Conservation (phyloP, 2,329 filamentous ascomycete genomes). For the Colletotrichum sublineola region DNA sequence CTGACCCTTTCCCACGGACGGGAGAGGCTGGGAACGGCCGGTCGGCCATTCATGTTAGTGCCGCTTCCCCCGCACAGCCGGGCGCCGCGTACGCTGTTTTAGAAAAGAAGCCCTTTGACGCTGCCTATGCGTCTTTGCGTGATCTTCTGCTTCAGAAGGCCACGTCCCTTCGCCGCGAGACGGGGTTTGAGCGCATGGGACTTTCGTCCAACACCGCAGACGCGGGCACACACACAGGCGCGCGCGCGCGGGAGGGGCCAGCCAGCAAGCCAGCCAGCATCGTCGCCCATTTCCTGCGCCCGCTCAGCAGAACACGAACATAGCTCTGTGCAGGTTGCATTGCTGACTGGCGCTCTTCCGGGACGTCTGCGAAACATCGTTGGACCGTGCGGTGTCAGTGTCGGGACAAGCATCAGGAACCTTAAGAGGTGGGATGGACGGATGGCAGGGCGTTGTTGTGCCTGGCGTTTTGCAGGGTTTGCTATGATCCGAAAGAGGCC, state of each 20-base stretch:
- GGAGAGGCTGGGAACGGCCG: not conserved
- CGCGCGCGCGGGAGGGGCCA: too few relatives aligned
- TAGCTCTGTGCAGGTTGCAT: conserved; percentile 10
- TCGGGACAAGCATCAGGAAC: not conserved
- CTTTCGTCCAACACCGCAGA: not conserved
- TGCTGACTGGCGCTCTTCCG: conserved; percentile 26
- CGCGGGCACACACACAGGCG: not conserved
- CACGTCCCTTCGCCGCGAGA: not conserved
- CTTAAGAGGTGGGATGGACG: not conserved
- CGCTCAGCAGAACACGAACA: not conserved
- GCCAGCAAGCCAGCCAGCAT: too few relatives aligned
- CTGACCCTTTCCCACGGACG: conserved; percentile 18
- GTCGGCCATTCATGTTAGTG: not conserved
- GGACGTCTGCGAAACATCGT: conserved; percentile 26
- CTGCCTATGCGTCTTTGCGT: conserved; percentile 6
- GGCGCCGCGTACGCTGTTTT: conserved; percentile 8
- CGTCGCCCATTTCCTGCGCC: not conserved
- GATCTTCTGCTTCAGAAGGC: not conserved
- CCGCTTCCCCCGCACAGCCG: not conserved
- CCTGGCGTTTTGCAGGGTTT: conserved; percentile 14
- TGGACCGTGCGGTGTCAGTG: conserved; percentile 33
- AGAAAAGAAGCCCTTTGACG: not conserved
- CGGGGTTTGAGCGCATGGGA: not conserved
- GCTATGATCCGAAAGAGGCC: not conserved
- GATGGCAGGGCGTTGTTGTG: not conserved